Conservation (phyloP, 768 basidiomycete species). For the Lactarius vividus region DNA sequence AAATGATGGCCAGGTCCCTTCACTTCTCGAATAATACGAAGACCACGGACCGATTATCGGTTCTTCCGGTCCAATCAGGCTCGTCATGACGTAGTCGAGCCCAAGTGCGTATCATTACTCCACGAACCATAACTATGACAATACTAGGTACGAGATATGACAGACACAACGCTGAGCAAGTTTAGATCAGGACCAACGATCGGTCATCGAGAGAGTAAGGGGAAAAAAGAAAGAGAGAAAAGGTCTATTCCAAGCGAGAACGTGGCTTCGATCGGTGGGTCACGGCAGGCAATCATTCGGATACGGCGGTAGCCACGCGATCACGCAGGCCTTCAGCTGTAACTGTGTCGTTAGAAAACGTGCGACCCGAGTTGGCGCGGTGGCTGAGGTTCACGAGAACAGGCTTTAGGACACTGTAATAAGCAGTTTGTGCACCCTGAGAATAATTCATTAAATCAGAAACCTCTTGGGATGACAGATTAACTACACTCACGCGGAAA, state of each 20-base stretch:
- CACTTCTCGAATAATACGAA: background rate
- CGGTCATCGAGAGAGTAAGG: background rate
- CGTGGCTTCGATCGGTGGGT: background rate
- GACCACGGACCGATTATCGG: background rate
- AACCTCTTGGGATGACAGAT: slow-evolving; percentile 10
- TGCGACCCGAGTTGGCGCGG: slow-evolving; percentile 41
- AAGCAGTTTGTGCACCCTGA: slow-evolving; percentile 85
- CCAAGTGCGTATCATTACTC: slow-evolving; percentile 3
- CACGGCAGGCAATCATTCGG: slow-evolving; percentile 32
- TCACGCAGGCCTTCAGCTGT: slow-evolving; percentile 48
- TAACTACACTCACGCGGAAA: slow-evolving; percentile 62
- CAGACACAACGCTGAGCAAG: slow-evolving; percentile 2
- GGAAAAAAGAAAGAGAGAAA: background rate
- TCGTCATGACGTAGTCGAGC: slow-evolving; percentile 2
- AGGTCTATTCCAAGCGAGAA: slow-evolving; percentile 3
- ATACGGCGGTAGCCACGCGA: slow-evolving; percentile 41
- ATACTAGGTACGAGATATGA: slow-evolving; percentile 5
- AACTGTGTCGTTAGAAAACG: slow-evolving; percentile 52
- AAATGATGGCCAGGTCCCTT: background rate
- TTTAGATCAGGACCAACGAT: slow-evolving; percentile 14
- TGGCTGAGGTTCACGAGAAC: slow-evolving; percentile 61
- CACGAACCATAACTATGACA: slow-evolving; percentile 19
- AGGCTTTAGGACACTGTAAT: slow-evolving; percentile 75
- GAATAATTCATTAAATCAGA: slow-evolving; percentile 16
- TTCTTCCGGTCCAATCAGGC: background rate